Evolutionary conservation across 2,329 filamentous ascomycete genomes (phyloP).

Genomic region (Aplosporella prunicola): DNA sequence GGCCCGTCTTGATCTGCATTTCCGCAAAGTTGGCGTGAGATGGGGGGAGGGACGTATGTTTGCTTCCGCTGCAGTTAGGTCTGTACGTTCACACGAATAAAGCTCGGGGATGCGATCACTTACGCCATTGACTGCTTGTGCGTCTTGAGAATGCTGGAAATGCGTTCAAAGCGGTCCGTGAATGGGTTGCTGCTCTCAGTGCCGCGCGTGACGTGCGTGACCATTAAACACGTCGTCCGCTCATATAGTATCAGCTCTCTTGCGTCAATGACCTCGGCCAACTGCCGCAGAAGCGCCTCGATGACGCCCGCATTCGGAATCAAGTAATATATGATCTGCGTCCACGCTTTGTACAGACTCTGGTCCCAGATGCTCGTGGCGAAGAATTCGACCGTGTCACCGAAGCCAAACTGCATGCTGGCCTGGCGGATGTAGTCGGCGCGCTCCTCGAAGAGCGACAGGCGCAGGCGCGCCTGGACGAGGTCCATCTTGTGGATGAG

Average conservation of each 20-base stretch:
- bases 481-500: conserved; percentile 99
- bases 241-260: conserved; percentile 94
- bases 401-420: conserved; percentile 51
- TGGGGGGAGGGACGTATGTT: conserved; percentile 70
- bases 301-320: conserved; percentile 90
- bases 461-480: conserved; percentile 68
- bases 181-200: conserved; percentile 74
- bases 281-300: conserved; percentile 70
- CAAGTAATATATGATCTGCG: conserved; percentile 91
- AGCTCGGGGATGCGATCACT: too few relatives aligned
- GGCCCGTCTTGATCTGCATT: conserved; percentile 69
- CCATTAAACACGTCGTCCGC: conserved; percentile 87
- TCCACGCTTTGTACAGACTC: conserved; percentile 96
- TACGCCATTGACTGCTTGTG: conserved; percentile 73
- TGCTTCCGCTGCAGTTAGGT: conserved; percentile 41
- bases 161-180: conserved; percentile 84
- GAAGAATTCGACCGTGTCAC: conserved; percentile 64
- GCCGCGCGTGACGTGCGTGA: conserved; percentile 78
- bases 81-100: neutral
- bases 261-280: conserved; percentile 80
- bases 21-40: conserved; percentile 72
- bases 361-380: conserved; percentile 98
- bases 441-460: conserved; percentile 75
- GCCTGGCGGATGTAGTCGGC: conserved; percentile 67
- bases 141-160: conserved; percentile 96